Base-by-base conservation (phyloP, 1,284 basidiomycete species). In the Rhodotorula sp. region DNA sequence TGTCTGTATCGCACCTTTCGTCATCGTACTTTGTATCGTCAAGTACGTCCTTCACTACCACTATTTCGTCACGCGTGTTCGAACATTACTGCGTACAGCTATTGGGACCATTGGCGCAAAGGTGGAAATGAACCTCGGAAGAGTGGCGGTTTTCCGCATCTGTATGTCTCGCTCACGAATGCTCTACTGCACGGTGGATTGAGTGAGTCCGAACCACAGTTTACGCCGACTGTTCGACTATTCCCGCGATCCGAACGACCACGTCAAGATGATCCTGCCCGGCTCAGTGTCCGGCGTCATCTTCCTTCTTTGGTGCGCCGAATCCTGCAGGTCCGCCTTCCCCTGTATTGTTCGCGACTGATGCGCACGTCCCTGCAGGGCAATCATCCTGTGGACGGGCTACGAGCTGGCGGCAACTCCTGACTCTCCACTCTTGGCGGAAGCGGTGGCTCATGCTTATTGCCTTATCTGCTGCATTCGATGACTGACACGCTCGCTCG, bases 401-500 rank as follows among this genome's bases (percentile, higher is more conserved):
- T 72, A 72, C 55, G 34, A 49, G 13, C 59, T 67, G 8, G 70
- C 70, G 2, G 53, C 66, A 0, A 59, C 52, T 17, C 66, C 70
- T 9, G 42, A 52, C 23, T 72, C 70, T 10, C 66, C 66, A 8
- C 54, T 72, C 1, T 46, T 68, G 27, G 61, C 66, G 1, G 27
- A 12, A 8, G 49, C 66, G 12, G 70, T 66, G 8, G 19, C 61
- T n/a, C 25, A 34, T 1, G 4, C 12, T 25, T n/a, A 10, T 4
- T 42, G 7, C 54, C 9, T 34, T 14, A 1, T 7, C 41, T 25
- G 17, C 5, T 8, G 0, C 27, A 45, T 1, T n/a, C 10, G 25
- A 17, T 23, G n/a, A 17, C 17, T 0, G 13, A 2, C 44, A 3
- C 1, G 0, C 9, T 10, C 3, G 21, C 19, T 27, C 17, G 25